Conservation (phyloP, 495 filamentous ascomycete genomes). For the Podospora didyma region DNA sequence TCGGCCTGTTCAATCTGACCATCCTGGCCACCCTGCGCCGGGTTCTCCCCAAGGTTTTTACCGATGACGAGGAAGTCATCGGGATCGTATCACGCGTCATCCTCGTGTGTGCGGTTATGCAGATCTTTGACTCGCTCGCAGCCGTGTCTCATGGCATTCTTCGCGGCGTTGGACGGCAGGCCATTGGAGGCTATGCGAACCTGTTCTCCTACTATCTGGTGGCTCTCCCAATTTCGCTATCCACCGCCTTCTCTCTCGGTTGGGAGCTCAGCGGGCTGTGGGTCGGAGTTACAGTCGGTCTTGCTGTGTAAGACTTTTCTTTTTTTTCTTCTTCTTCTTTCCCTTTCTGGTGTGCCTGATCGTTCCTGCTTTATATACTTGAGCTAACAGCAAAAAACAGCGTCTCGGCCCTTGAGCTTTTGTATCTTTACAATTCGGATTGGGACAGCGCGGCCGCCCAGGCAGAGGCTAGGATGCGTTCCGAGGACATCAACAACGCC, state of each 20-base stretch:
- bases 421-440: slow-evolving; percentile 20
- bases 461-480: slow-evolving; percentile 19
- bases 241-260: slow-evolving; percentile 59
- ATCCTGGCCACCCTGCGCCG: slow-evolving; percentile 47
- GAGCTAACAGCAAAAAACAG: slow-evolving; percentile 10
- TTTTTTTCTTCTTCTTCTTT: not conserved
- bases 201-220: slow-evolving; percentile 75
- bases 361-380: too few relatives aligned
- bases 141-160: slow-evolving; percentile 71
- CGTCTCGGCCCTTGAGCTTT: slow-evolving; percentile 19
- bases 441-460: slow-evolving; percentile 24
- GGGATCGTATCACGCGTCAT: slow-evolving; percentile 61
- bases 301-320: slow-evolving; percentile 36
- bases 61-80: slow-evolving; percentile 67
- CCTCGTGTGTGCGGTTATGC: slow-evolving; percentile 71
- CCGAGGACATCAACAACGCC: slow-evolving; percentile 16
- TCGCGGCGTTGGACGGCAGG: slow-evolving; percentile 72
- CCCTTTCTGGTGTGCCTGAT: not conserved
- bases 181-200: slow-evolving; percentile 74
- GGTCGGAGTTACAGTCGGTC: slow-evolving; percentile 61
- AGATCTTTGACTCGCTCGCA: slow-evolving; percentile 72
- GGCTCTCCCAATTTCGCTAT: slow-evolving; percentile 72
- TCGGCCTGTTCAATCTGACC: slow-evolving; percentile 66
- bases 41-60: slow-evolving; percentile 67
- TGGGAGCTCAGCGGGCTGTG: slow-evolving; percentile 72